Base-by-base conservation (phyloP, 192 early-diverging fungal species). In the Polychytrium aggregatum region DNA sequence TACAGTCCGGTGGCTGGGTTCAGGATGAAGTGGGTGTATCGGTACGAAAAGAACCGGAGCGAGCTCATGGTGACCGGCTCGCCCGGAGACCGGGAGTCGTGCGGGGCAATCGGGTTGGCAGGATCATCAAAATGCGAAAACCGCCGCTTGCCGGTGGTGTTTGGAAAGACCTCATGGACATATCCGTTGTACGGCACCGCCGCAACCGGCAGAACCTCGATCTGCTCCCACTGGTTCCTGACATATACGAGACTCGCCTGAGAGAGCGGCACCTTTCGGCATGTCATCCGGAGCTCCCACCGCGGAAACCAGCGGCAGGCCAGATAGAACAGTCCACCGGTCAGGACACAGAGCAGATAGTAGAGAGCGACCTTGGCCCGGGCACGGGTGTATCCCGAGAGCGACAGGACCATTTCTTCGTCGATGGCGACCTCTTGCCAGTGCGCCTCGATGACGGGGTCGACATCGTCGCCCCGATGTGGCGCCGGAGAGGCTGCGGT, bases 301-400 rank as follows among this genome's bases (percentile, higher is more conserved):
- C 55, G 57, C 43, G 89, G 87, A 31, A 95, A 57, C 92, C 95
- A 96, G 27, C 89, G 82, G 40, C 78, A 83, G 10, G 92, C 38
- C 16, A 96, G 63, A 44, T 79, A 89, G 1, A 83, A 53, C 8
- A 82, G 55, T 3, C 92, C 92, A 2, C 69, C 54, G 2, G 88
- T 74, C 37, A 84, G 49, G 28, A 87, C 13, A 20, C 78, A 85
- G 3, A 82, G 31, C 5, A 84, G 8, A 44, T 76, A 61, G 60
- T 86, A 93, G 5, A 84, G 28, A 38, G 78, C 69, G 7, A 76
- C 46, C 0, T 65, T 67, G 1, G 60, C 29, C 27, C 48, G 25
- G 18, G 68, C 63, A 60, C 67, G 72, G 2, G 63, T 62, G 61
- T 87, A 82, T 9, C 88, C 91, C 18, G 59, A 60, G 35, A 85